Conservation (phyloP, 73 alveolate genomes). For the Paramecium primaurelia region DNA sequence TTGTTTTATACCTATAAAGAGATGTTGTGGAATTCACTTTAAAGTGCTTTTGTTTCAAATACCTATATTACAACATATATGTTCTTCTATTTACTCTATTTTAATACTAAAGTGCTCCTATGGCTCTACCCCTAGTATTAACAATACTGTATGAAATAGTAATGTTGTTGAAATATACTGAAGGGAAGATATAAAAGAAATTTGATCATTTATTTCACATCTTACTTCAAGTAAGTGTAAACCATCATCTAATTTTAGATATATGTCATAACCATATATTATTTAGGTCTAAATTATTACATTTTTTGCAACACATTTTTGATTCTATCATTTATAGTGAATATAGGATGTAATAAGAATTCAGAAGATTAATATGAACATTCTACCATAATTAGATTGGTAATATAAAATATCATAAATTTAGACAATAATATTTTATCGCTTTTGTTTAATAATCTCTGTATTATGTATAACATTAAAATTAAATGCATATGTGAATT, state of each 20-base stretch:
- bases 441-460: background rate
- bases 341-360: background rate
- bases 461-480: background rate
- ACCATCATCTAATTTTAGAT: background rate
- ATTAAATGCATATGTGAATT: background rate
- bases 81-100: background rate
- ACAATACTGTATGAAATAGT: background rate
- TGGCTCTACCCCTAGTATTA: background rate
- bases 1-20: background rate
- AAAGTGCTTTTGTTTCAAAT: conserved; percentile 10
- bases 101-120: background rate
- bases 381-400: background rate
- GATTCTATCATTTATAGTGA: background rate
- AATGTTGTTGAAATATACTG: background rate
- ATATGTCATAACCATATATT: background rate
- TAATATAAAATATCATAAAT: background rate
- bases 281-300: background rate
- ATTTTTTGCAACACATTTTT: background rate
- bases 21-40: background rate
- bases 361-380: background rate
- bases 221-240: background rate
- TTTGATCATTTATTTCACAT: background rate
- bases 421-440: background rate
- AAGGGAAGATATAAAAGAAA: background rate
- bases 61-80: background rate